These are phyloP conservation scores for Stemphylium lycopersici DNA, from an alignment of 2,329 filamentous ascomycete species.

Conservation along the genomic window DNA sequence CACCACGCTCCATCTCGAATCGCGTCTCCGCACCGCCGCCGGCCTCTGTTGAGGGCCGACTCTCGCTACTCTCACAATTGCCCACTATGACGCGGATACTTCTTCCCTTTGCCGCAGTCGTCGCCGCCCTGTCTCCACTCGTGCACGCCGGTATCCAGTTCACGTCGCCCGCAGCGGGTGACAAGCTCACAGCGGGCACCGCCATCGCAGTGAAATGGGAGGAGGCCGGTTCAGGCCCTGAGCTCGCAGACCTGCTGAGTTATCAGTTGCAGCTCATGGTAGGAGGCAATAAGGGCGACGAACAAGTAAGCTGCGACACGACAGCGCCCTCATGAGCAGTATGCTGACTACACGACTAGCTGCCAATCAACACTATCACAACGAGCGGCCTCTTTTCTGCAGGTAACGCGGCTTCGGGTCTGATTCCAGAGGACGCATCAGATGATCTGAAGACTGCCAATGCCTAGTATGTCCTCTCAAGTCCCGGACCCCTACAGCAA, in stretches of 20 bases:
- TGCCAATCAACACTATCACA: conserved; percentile 43
- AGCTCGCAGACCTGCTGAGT: conserved; percentile 56
- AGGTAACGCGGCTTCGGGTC: conserved; percentile 47
- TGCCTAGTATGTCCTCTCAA: conserved; percentile 58
- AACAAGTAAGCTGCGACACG: conserved; percentile 51
- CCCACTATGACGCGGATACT: conserved; percentile 38
- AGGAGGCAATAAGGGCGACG: conserved; percentile 61
- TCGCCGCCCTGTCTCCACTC: conserved; percentile 50
- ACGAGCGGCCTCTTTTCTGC: conserved; percentile 55
- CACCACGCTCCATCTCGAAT: no score
- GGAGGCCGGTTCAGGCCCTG: conserved; percentile 59
- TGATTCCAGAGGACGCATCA: conserved; percentile 33
- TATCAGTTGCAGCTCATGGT: conserved; percentile 67
- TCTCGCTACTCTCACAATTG: no score
- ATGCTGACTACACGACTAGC: conserved; percentile 10
- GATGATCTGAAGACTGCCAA: conserved; percentile 51
- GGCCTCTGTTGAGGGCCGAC: neutral
- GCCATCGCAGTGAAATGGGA: conserved; percentile 63
- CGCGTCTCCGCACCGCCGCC: no score
- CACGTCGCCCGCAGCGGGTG: conserved; percentile 59
- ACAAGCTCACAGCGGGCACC: conserved; percentile 56
- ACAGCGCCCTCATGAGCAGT: neutral
- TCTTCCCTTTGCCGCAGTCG: conserved; percentile 36
- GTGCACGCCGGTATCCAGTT: conserved; percentile 62
- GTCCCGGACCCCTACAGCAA: neutral